phyloP scores from a whole-genome alignment of 345 rosid species.

The Toxicodendron radicans region DNA sequence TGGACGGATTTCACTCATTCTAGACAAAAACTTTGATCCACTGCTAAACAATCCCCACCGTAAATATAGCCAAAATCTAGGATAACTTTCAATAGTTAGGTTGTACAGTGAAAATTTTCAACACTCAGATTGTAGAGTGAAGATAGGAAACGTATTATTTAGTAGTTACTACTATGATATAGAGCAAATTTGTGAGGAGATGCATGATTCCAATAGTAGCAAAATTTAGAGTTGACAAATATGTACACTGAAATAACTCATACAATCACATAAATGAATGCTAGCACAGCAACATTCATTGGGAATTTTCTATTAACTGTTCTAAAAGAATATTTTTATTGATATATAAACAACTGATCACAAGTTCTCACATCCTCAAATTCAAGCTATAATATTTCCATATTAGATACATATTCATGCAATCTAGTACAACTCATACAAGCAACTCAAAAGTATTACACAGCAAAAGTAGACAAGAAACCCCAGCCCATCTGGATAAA shows the following conservation, averaged over 20 bases:
- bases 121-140: not conserved
- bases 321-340: constrained; percentile 6
- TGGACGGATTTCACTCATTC: constrained; percentile 3
- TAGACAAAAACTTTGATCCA: not conserved
- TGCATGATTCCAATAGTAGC: not conserved
- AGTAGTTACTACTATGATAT: not conserved
- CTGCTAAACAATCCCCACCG: not conserved
- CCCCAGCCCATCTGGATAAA: not conserved
- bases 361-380: constrained; percentile 4
- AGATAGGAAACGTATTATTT: not conserved
- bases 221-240: not conserved
- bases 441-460: constrained; percentile 1
- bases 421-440: constrained; percentile 5
- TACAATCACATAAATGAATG: not conserved
- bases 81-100: not conserved
- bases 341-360: constrained; percentile 1
- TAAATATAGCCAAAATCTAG: not conserved
- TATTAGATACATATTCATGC: not conserved
- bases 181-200: not conserved
- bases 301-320: too few relatives aligned
- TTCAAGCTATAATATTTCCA: constrained; percentile 5
- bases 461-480: not conserved
- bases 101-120: not conserved
- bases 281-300: not conserved
- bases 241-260: not conserved